Base-by-base conservation (phyloP, 2,329 filamentous ascomycete genomes). In the Arthrinium phaeospermum region DNA sequence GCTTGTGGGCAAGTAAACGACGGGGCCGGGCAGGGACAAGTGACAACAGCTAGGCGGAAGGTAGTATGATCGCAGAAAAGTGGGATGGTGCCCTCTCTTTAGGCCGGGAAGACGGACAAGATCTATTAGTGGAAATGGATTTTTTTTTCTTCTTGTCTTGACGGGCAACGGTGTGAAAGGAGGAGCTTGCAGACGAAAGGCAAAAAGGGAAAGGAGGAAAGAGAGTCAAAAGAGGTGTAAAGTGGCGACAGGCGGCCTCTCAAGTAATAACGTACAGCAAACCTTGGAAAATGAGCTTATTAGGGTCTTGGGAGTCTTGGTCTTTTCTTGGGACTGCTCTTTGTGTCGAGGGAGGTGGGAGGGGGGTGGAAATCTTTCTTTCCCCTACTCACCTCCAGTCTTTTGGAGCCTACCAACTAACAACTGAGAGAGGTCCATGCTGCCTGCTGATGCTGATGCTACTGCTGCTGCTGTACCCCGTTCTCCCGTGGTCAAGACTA, bases 271-370 rank as follows among this genome's bases (percentile, higher is more conserved):
- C 57, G 57, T 64, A 64, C 57, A 22, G 57, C 34, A 64, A 64
- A 64, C 57, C 57, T 64, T 64, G 57, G 57, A 64, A 64, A 13
- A 64, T 64, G 57, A 64, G 57, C 57, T 64, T 41, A 64, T 64
- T 37, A 64, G 57, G 57, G 57, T 61, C 53, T 61, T 61, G 57
- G 57, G 34, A 64, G 22, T 64, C 57, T 64, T 61, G 51, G 27
- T 1, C 47, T 37, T 61, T 27, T 57, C 51, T 57, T 53, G 51
- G 47, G 47, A 41, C 37, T 24, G 7, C 6, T 10, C 22, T 49
- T 45, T 12, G 44, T 51, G n/a, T 13, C 4, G 49, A 51, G 51
- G 24, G n/a, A n/a, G n/a, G n/a, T n/a, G n/a, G 24, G 53, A 22
- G 27, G 53, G 53, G 53, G 6, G 27, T 30, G 27, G 27, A 19